Percentiles rank a stretch among this genome's conserved stretches.
Evolutionary conservation across 2,329 filamentous ascomycete genomes (phyloP).

Genomic region (Nothophoma quercina): DNA sequence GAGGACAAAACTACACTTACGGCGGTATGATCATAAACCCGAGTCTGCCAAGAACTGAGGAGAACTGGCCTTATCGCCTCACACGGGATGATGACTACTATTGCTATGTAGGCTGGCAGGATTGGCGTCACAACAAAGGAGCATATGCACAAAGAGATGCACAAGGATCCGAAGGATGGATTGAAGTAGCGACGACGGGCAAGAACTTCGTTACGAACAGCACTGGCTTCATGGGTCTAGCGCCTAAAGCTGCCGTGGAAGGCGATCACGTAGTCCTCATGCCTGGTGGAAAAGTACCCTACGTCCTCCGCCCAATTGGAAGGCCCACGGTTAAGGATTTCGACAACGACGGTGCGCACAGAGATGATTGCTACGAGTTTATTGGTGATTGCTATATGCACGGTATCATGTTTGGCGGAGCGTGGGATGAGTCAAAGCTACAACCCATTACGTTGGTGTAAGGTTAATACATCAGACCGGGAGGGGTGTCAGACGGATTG

Average conservation of each 20-base stretch:
- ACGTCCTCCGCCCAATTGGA: not conserved
- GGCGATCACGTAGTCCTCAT: not conserved
- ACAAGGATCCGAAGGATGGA: too few relatives aligned
- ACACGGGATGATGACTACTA: too few relatives aligned
- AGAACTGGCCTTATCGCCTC: too few relatives aligned
- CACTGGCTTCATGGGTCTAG: not conserved
- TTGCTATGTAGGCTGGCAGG: too few relatives aligned
- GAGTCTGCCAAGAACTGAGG: too few relatives aligned
- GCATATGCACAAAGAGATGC: too few relatives aligned
- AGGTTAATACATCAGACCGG: too few relatives aligned
- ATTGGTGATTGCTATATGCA: not conserved
- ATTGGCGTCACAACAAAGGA: too few relatives aligned
- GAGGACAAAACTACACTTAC: too few relatives aligned
- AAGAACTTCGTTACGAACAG: not conserved
- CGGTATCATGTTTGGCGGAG: not conserved
- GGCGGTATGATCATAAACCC: too few relatives aligned
- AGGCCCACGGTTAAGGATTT: not conserved
- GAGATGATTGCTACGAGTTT: not conserved
- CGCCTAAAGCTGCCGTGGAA: not conserved
- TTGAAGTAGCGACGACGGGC: too few relatives aligned
- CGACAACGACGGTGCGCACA: not conserved
- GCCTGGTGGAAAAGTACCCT: not conserved
- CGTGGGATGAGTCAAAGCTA: not conserved
- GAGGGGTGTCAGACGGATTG: too few relatives aligned
- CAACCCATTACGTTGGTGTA: not conserved